Evolutionary conservation across 495 filamentous ascomycete species (phyloP).

Genomic region (Pyronema omphalodes): DNA sequence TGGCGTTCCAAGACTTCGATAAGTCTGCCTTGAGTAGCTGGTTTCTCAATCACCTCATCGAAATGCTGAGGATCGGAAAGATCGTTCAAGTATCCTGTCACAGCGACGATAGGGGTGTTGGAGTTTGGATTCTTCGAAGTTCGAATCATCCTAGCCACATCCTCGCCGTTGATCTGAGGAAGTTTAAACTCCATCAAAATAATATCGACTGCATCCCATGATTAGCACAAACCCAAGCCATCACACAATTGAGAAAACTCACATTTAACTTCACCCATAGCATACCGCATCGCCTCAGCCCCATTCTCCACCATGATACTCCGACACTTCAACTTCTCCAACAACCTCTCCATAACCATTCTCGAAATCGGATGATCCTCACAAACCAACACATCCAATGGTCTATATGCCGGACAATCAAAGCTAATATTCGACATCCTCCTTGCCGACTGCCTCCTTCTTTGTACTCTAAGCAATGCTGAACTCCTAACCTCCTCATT

Average conservation of each 20-base stretch:
- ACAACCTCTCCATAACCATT: constrained; percentile 87
- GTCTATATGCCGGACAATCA: constrained; percentile 72
- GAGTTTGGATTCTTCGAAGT: constrained; percentile 86
- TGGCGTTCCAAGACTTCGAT: constrained; percentile 67
- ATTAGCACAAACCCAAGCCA: constrained; percentile 4
- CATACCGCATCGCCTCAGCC: constrained; percentile 74
- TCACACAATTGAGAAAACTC: not conserved
- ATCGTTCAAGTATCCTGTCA: constrained; percentile 96
- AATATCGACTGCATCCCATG: constrained; percentile 51
- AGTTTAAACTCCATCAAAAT: constrained; percentile 96
- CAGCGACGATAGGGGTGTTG: constrained; percentile 86
- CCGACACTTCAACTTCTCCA: constrained; percentile 86
- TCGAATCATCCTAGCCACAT: constrained; percentile 91
- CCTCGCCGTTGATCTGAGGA: constrained; percentile 81
- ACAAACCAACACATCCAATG: constrained; percentile 85
- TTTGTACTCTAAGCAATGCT: constrained; percentile 80
- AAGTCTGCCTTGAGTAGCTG: constrained; percentile 72
- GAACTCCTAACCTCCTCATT: constrained; percentile 86
- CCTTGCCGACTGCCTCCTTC: constrained; percentile 76
- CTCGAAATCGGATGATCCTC: constrained; percentile 97
- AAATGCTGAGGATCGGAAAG: constrained; percentile 87
- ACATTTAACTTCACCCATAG: constrained; percentile 72
- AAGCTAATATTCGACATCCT: constrained; percentile 77
- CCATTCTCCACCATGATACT: constrained; percentile 85
- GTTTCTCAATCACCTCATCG: constrained; percentile 85